A percentile compares a stretch with the other conserved stretches of the same genome.
Evolutionary conservation across 2,329 filamentous ascomycete genomes (phyloP).

Genomic region (Cladosporium colombiae): DNA sequence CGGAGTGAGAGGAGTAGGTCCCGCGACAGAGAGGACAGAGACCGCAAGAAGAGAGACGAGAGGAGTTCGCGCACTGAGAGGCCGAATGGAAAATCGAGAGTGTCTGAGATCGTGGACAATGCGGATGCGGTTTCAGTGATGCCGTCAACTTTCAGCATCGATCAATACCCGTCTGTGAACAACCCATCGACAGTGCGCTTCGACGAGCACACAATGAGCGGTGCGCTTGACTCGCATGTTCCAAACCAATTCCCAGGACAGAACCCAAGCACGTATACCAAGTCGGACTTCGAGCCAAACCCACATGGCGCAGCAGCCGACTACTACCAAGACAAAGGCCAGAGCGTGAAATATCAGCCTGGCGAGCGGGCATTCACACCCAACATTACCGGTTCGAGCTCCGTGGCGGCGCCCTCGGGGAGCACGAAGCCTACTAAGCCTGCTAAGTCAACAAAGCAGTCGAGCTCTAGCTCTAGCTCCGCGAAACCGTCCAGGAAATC

Average conservation of each 20-base stretch:
- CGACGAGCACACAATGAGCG: slow-evolving; percentile 31
- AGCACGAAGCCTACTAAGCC: slow-evolving; percentile 39
- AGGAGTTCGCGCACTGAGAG: slow-evolving; percentile 25
- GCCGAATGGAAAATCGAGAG: slow-evolving; percentile 20
- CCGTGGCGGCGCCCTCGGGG: slow-evolving; percentile 25
- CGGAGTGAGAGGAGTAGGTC: slow-evolving; percentile 34
- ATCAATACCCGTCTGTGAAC: slow-evolving; percentile 37
- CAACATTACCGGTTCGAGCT: slow-evolving; percentile 21
- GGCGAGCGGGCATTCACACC: slow-evolving; percentile 57
- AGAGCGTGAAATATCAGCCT: slow-evolving; percentile 61
- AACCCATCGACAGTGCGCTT: slow-evolving; percentile 19
- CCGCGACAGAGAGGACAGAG: slow-evolving; percentile 26
- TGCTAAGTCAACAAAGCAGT: slow-evolving; percentile 27
- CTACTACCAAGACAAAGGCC: slow-evolving; percentile 63
- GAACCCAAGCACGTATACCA: slow-evolving; percentile 48
- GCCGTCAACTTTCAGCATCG: slow-evolving; percentile 34
- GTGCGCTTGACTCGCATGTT: slow-evolving; percentile 29
- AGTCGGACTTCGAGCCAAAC: slow-evolving; percentile 48
- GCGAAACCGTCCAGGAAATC: slow-evolving; percentile 19
- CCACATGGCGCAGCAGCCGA: slow-evolving; percentile 57
- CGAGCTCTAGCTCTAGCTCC: slow-evolving; percentile 14
- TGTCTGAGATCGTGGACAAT: slow-evolving; percentile 22
- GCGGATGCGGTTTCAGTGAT: slow-evolving; percentile 26
- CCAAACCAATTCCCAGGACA: slow-evolving; percentile 61
- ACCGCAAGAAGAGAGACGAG: slow-evolving; percentile 23